phyloP scores from a whole-genome alignment of 257 asterid genomes.

The Pogostemon cablin region DNA sequence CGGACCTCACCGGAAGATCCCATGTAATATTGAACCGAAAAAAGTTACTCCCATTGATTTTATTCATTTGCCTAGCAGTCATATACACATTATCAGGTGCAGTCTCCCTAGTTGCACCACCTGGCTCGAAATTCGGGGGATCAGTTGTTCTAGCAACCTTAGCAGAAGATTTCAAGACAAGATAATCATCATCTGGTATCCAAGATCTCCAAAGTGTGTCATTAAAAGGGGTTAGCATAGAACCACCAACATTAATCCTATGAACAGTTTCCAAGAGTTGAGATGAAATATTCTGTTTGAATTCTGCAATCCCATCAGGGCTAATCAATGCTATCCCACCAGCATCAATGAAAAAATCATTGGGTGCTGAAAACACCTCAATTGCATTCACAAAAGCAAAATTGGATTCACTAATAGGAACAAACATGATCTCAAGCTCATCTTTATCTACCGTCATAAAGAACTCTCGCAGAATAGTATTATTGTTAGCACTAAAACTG shows the following conservation, averaged over 20 bases:
- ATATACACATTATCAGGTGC: slow-evolving; percentile 77
- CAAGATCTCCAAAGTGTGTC: slow-evolving; percentile 85
- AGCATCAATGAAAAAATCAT: slow-evolving; percentile 62
- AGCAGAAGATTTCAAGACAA: slow-evolving; percentile 73
- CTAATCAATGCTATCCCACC: slow-evolving; percentile 50
- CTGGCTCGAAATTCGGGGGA: slow-evolving; percentile 61
- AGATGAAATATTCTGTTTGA: slow-evolving; percentile 60
- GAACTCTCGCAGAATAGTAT: slow-evolving; percentile 53
- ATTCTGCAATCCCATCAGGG: slow-evolving; percentile 55
- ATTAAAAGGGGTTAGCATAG: slow-evolving; percentile 72
- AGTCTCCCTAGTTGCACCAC: slow-evolving; percentile 67
- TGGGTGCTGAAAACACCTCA: slow-evolving; percentile 73
- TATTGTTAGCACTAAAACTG: slow-evolving; percentile 36
- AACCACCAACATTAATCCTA: slow-evolving; percentile 83
- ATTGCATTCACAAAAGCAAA: slow-evolving; percentile 74
- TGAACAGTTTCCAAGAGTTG: slow-evolving; percentile 69
- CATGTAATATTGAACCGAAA: slow-evolving; percentile 66
- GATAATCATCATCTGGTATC: slow-evolving; percentile 72
- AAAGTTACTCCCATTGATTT: slow-evolving; percentile 41
- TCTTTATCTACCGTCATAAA: slow-evolving; percentile 51
- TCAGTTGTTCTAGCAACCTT: slow-evolving; percentile 48
- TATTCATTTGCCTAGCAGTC: slow-evolving; percentile 81
- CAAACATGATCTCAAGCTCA: slow-evolving; percentile 61
- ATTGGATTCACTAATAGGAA: slow-evolving; percentile 41
- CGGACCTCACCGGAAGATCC: slow-evolving; percentile 58